phyloP scores from a whole-genome alignment of 2,329 filamentous ascomycete genomes.

The Fusarium stilboides region DNA sequence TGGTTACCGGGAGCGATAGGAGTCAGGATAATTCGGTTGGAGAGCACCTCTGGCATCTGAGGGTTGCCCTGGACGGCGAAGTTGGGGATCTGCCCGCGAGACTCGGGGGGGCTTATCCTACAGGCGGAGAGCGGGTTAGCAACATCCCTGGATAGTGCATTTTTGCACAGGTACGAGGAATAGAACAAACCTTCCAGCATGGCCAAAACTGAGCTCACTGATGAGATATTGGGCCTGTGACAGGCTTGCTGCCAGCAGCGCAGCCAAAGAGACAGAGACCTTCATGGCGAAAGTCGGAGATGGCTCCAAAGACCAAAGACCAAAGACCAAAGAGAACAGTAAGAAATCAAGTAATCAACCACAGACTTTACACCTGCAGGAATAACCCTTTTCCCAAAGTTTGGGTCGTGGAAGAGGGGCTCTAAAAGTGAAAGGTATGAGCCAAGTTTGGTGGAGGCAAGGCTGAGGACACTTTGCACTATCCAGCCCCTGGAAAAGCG shows the following conservation, averaged over 20 bases:
- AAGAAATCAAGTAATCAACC: constrained; percentile 22
- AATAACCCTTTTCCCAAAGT: constrained; percentile 25
- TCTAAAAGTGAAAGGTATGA: constrained; percentile 24
- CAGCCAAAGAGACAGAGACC: constrained; percentile 57
- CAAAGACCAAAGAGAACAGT: constrained; percentile 26
- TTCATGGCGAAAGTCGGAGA: constrained; percentile 60
- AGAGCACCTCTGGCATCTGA: constrained; percentile 75
- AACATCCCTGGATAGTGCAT: constrained; percentile 2
- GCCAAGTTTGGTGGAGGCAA: constrained; percentile 40
- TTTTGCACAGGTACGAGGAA: constrained; percentile 7
- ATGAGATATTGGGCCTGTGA: constrained; percentile 77
- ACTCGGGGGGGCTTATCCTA: constrained; percentile 76
- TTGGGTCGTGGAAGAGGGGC: constrained; percentile 15
- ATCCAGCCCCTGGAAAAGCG: constrained; percentile 37
- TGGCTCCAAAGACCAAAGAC: constrained; percentile 21
- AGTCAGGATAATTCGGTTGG: constrained; percentile 93
- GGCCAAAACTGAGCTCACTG: constrained; percentile 84
- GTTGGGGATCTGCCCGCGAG: constrained; percentile 65
- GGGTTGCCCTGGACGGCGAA: constrained; percentile 71
- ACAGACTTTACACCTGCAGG: constrained; percentile 15
- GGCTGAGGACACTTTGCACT: constrained; percentile 53
- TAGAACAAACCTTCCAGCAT: constrained; percentile 70
- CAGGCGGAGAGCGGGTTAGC: constrained; percentile 30
- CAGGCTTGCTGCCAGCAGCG: constrained; percentile 63
- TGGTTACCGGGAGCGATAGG: constrained; percentile 89